A percentile compares a stretch with the other conserved stretches of the same genome.
These are phyloP conservation scores for Ilyonectria destructans DNA, from an alignment of 2,329 filamentous ascomycete species.

Conservation along the genomic window DNA sequence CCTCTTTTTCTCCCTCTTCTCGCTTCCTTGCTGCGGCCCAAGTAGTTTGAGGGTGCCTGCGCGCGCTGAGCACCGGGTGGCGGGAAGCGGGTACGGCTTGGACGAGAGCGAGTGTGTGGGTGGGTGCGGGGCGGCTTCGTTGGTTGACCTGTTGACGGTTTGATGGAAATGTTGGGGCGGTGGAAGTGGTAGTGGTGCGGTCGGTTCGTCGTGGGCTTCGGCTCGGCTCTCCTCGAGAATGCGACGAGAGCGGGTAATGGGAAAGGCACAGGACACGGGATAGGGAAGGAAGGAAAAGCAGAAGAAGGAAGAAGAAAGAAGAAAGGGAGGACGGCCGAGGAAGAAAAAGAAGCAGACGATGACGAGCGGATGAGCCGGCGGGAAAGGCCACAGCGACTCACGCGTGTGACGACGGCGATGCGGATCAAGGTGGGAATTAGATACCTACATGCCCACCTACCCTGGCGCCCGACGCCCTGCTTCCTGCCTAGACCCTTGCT, in stretches of 20 bases:
- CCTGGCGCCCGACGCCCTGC: slow-evolving; percentile 1
- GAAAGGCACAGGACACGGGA: background rate
- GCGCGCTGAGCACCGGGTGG: background rate
- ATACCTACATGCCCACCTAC: background rate
- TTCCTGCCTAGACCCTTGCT: slow-evolving; percentile 6
- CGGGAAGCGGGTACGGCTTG: slow-evolving; percentile 14
- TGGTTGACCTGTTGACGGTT: background rate
- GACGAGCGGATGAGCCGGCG: slow-evolving; percentile 36
- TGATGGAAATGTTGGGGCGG: slow-evolving; percentile 1
- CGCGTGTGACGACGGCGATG: slow-evolving; percentile 31
- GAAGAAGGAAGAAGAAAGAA: background rate
- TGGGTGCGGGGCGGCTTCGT: slow-evolving; percentile 20
- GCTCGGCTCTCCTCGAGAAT: background rate
- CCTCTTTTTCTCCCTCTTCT: background rate
- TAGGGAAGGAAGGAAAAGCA: background rate
- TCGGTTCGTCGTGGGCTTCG: slow-evolving; percentile 18
- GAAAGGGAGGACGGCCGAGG: slow-evolving; percentile 4
- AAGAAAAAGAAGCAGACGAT: slow-evolving; percentile 21
- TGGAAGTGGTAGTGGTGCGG: background rate
- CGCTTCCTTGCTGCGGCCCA: background rate
- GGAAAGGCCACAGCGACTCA: slow-evolving; percentile 22
- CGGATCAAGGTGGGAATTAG: slow-evolving; percentile 9
- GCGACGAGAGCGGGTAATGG: background rate
- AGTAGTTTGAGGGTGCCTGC: background rate
- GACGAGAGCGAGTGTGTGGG: slow-evolving; percentile 14